Base-by-base conservation (phyloP, 139 green algal species). In the Mychonastes homosphaera region DNA sequence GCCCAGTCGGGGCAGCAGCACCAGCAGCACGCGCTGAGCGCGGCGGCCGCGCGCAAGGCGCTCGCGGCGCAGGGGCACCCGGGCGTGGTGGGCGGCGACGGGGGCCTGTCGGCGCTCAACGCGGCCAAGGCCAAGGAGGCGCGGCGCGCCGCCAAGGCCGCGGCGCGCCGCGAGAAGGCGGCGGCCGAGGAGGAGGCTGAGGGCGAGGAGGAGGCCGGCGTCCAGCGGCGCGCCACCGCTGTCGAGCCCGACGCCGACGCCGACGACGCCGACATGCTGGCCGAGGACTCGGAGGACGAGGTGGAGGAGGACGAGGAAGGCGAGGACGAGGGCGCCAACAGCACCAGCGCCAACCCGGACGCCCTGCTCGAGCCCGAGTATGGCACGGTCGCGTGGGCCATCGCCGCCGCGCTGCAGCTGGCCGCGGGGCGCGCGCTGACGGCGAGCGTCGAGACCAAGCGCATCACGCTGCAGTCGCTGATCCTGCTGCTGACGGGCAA, bases 391-490 rank as follows among this genome's bases (percentile, higher is more conserved):
- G 58, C 76, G 15, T 92, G 81, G 78, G 80, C 78, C 34, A 74
- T 91, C 48, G 73, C 56, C 46, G 32, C 51, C 3, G 66, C 64
- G 15, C 70, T 96, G 30, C 52, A 72, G 6, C 64, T 93, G 29
- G 68, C 63, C 19, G 74, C 68, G 19, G 63, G 64, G 5, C 60
- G 71, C 23, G 73, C 83, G 15, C 69, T 85, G 30, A 41, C 50
- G 44, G 27, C 66, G 27, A 30, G 39, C 1, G n/a, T n/a, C n/a
- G 85, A 94, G n/a, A 66, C 75, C 46, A 89, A 92, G 64, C 78
- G 80, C 47, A 50, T 80, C 29, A 85, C 94, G 58, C 67, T 95
- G 36, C 70, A 79, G 48, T 69, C 78, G 9, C 70, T 96, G 46
- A 78, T 95, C 3, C 64, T 82, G 47, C 69, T 92, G 32, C 80